A percentile compares a stretch with the other conserved stretches of the same genome.
phyloP scores from a whole-genome alignment of 169 alveolate genomes.

The Prorocentrum cordatum region DNA sequence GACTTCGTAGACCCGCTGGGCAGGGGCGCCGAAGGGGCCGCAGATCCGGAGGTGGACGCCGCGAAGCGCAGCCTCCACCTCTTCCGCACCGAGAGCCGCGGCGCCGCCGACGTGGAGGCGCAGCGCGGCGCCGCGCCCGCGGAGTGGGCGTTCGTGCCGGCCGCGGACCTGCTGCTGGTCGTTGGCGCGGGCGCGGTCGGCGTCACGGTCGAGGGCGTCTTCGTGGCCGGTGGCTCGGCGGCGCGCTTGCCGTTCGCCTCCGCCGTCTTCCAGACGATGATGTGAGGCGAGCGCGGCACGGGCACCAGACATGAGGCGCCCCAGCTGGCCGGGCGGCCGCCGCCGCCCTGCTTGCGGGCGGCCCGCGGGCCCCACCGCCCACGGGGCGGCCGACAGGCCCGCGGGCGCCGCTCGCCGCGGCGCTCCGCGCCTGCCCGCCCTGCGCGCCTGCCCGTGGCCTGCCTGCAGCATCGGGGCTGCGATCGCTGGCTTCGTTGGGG shows the following conservation, averaged over 20 bases:
- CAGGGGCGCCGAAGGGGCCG: not conserved
- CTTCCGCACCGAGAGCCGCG: constrained; percentile 43
- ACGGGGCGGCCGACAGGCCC: no score
- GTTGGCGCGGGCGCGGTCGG: constrained; percentile 59
- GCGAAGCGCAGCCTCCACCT: constrained; percentile 14
- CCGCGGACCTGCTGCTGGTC: constrained; percentile 30
- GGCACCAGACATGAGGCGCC: no score
- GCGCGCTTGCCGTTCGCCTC: constrained; percentile 41
- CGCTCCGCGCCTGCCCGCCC: no score
- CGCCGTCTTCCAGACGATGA: constrained; percentile 64
- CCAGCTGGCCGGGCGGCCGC: no score
- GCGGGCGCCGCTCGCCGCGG: no score
- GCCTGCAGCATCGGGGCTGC: no score
- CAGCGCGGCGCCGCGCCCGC: constrained; percentile 69
- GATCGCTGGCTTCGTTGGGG: no score
- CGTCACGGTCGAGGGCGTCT: constrained; percentile 52
- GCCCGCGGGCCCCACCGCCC: no score
- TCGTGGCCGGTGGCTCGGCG: not conserved
- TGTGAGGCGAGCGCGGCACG: constrained; percentile 10
- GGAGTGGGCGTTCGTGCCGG: constrained; percentile 63
- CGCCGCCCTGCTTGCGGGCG: no score
- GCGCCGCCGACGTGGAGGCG: constrained; percentile 1
- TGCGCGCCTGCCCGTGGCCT: no score
- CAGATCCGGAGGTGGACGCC: not conserved
- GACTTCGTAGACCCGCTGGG: constrained; percentile 44